phyloP scores from a whole-genome alignment of 2,329 filamentous ascomycete genomes.

The Cercospora sp. region DNA sequence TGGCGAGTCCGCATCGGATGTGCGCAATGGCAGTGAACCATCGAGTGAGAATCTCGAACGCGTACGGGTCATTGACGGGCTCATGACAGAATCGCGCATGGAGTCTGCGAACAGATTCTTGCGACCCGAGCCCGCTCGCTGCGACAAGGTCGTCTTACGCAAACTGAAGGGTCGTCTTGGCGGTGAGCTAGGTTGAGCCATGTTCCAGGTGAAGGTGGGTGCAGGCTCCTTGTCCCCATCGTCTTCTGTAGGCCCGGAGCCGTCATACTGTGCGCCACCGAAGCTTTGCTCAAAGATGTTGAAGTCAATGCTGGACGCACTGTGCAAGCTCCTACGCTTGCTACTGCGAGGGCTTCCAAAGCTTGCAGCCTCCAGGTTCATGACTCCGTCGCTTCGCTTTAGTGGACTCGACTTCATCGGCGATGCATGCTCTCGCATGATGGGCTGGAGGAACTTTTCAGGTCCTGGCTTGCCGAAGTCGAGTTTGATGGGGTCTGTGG shows the following conservation, averaged over 20 bases:
- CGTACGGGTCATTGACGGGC: slow-evolving; percentile 34
- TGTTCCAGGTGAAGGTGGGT: slow-evolving; percentile 42
- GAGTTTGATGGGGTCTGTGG: slow-evolving; percentile 50
- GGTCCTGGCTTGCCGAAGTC: slow-evolving; percentile 50
- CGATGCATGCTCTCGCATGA: slow-evolving; percentile 50
- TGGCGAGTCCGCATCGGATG: slow-evolving; percentile 66
- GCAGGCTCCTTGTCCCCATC: slow-evolving; percentile 36
- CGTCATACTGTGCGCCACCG: slow-evolving; percentile 33
- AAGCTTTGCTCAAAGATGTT: slow-evolving; percentile 72
- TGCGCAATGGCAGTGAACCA: slow-evolving; percentile 67
- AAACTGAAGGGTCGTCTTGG: slow-evolving; percentile 48
- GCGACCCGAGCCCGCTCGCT: slow-evolving; percentile 62
- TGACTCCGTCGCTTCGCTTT: slow-evolving; percentile 86
- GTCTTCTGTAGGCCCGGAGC: slow-evolving; percentile 26
- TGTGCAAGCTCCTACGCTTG: slow-evolving; percentile 77
- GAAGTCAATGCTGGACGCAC: slow-evolving; percentile 63
- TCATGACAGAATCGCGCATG: slow-evolving; percentile 29
- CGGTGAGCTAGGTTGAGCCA: slow-evolving; percentile 35
- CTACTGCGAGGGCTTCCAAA: slow-evolving; percentile 87
- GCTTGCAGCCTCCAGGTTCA: slow-evolving; percentile 78
- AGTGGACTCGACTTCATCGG: slow-evolving; percentile 74
- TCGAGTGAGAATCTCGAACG: slow-evolving; percentile 75
- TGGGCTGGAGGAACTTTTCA: slow-evolving; percentile 47
- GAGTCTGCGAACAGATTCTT: slow-evolving; percentile 43
- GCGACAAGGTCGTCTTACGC: slow-evolving; percentile 82